A percentile compares a stretch with the other conserved stretches of the same genome.
Conservation (phyloP, 1,284 basidiomycete species). For the Cutaneotrichosporon sp. region DNA sequence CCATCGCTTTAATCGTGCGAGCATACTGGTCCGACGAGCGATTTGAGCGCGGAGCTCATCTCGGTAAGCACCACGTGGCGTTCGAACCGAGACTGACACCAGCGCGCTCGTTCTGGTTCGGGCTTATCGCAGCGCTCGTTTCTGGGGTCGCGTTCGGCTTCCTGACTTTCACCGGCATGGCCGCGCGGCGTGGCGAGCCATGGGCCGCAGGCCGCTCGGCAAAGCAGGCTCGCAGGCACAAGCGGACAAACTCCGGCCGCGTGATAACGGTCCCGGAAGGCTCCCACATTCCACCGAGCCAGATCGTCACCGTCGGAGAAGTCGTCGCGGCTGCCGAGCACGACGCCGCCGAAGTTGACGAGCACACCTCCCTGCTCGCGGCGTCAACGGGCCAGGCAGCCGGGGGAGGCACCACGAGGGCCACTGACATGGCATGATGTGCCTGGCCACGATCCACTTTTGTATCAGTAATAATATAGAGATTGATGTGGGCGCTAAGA, state of each 20-base stretch:
- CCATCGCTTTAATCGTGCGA: constrained; percentile 42
- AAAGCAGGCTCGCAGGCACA: constrained; percentile 35
- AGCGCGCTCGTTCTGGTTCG: constrained; percentile 44
- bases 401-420: constrained; percentile 12
- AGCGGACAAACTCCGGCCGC: constrained; percentile 42
- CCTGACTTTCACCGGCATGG: constrained; percentile 45
- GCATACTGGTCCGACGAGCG: constrained; percentile 42
- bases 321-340: constrained; percentile 31
- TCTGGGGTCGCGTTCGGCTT: constrained; percentile 35
- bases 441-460: neutral
- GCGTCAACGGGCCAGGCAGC: neutral
- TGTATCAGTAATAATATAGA: constrained; percentile 6
- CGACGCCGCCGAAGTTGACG: constrained; percentile 17
- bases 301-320: constrained; percentile 41
- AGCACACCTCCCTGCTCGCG: constrained; percentile 39
- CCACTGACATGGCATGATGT: constrained; percentile 5
- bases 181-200: constrained; percentile 44
- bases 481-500: neutral
- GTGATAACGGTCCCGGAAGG: constrained; percentile 44
- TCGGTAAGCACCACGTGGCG: constrained; percentile 24
- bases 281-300: constrained; percentile 34
- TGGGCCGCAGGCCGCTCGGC: constrained; percentile 48
- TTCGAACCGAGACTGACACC: neutral
- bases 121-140: constrained; percentile 38
- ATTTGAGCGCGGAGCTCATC: constrained; percentile 38